Evolutionary conservation across 108 stramenopile genomes (phyloP), one percentile per base, ranked within the genome.

Genomic region (Cylindrotheca fusiformis): DNA sequence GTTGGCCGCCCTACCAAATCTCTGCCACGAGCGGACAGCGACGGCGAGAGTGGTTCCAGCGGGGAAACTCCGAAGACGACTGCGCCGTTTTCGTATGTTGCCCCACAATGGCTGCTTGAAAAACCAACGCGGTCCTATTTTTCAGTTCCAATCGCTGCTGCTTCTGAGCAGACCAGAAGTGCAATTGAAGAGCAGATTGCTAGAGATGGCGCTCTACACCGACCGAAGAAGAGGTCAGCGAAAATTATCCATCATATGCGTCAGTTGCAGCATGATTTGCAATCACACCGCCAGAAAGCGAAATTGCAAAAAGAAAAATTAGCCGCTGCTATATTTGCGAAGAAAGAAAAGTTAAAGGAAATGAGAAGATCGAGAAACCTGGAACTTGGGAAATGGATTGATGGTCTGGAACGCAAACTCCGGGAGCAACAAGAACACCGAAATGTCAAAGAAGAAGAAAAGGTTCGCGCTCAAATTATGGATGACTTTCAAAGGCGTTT

Each of bases 31-130:
- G 36, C 6, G 36, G 36, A 6, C 6, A 41, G 36, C 14, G 36
- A 41, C 14, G 36, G 36, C 36, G 36, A 41, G 14, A 41, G 14
- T 14, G 36, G 36, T 14, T 10, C 10, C 36, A 41, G 14, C 14
- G 36, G 36, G 36, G 36, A 41, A 41, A 41, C 36, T 41, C 36
- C 36, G 36, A 41, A 41, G 36, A 6, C 6, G 14, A 41, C 36
- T 14, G 14, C 14, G 6, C 14, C 36, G 6, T 41, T 14, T 23
- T 72, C 63, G 4, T 72, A 72, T 41, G 56, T 25, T 2, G 41
- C 62, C 28, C 71, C 71, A 10, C 63, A 64, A 32, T 72, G 71
- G 71, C 46, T 72, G 21, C 28, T 65, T 17, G 71, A 72, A 20
- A 72, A 72, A 45, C 62, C 62, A 52, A 51, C 63, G 0, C 28